Evolutionary conservation across 139 green algal genomes (phyloP).

Genomic region (Chlamydomonas applanata): DNA sequence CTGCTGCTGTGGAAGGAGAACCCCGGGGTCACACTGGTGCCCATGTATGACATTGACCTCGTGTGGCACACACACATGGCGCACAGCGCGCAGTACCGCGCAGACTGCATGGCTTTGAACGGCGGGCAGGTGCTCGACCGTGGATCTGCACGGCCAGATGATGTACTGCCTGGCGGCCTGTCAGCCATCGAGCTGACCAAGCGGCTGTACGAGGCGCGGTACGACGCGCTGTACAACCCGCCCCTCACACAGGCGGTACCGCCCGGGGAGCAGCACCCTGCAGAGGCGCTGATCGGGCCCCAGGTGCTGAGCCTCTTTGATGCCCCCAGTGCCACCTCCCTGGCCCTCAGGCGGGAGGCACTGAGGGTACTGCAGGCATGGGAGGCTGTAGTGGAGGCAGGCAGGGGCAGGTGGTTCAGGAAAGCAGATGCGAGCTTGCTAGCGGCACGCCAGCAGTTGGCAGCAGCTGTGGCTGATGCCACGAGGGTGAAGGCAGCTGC

Average conservation of each 20-base stretch:
- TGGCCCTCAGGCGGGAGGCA: too few relatives aligned
- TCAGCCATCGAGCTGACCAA: neutral
- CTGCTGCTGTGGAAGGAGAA: conserved; percentile 11
- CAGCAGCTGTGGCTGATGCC: too few relatives aligned
- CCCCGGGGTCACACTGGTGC: conserved; percentile 4
- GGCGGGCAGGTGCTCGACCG: neutral
- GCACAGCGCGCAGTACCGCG: neutral
- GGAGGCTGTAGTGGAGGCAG: too few relatives aligned
- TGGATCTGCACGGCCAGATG: too few relatives aligned
- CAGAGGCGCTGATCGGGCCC: neutral
- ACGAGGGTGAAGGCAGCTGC: too few relatives aligned
- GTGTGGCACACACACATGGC: conserved; percentile 20
- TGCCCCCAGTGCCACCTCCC: too few relatives aligned
- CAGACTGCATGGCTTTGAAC: neutral
- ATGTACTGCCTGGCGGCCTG: neutral
- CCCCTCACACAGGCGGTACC: conserved; percentile 2
- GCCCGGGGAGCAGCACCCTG: neutral
- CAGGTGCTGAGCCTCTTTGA: neutral
- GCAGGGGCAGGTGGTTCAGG: too few relatives aligned
- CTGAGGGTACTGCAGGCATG: too few relatives aligned
- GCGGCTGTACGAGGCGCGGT: conserved; percentile 3
- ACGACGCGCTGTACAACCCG: conserved; percentile 9
- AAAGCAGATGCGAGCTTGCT: too few relatives aligned
- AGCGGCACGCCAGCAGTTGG: too few relatives aligned
- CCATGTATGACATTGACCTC: conserved; percentile 15